Percentiles rank a stretch among this genome's conserved stretches.
These are phyloP conservation scores for Orbilia oligospora DNA, from an alignment of 2,329 filamentous ascomycete genomes.

Conservation along the genomic window DNA sequence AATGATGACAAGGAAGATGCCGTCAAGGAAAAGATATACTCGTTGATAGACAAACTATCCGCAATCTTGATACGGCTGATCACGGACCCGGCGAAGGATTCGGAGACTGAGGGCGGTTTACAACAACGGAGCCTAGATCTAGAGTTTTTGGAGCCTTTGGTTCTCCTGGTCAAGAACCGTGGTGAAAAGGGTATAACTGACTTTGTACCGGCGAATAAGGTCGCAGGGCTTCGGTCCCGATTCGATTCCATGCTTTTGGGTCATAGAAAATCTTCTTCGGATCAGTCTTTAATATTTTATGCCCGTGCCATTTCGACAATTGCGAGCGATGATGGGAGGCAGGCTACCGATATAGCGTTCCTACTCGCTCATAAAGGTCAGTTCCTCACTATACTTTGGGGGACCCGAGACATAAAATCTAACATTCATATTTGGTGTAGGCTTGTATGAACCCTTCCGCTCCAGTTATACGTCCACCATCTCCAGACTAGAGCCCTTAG, in stretches of 20 bases:
- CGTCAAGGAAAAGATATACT: conserved; percentile 6
- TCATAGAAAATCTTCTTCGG: background rate
- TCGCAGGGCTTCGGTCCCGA: background rate
- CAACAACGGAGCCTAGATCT: conserved; percentile 17
- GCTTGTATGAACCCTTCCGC: conserved; percentile 30
- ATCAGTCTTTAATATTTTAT: conserved; percentile 16
- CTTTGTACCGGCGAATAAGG: background rate
- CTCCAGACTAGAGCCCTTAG: background rate
- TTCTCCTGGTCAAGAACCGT: background rate
- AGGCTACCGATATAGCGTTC: conserved; percentile 40
- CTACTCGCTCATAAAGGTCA: conserved; percentile 35
- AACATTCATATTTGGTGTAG: conserved; percentile 7
- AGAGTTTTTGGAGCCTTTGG: conserved; percentile 28
- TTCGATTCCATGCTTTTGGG: conserved; percentile 6
- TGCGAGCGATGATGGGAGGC: conserved; percentile 12
- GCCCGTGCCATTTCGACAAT: conserved; percentile 25
- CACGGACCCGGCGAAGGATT: background rate
- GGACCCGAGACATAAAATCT: background rate
- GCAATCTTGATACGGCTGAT: conserved; percentile 1
- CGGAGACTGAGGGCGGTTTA: background rate
- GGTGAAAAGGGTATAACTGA: background rate
- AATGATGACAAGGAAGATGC: background rate
- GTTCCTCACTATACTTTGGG: too few species aligned
- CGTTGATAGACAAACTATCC: conserved; percentile 24
- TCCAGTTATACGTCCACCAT: conserved; percentile 12